Percentiles rank a stretch among this genome's conserved stretches.
Evolutionary conservation across 176 grass and related monocot genomes (phyloP).

Genomic region (Aegilops bicornis): DNA sequence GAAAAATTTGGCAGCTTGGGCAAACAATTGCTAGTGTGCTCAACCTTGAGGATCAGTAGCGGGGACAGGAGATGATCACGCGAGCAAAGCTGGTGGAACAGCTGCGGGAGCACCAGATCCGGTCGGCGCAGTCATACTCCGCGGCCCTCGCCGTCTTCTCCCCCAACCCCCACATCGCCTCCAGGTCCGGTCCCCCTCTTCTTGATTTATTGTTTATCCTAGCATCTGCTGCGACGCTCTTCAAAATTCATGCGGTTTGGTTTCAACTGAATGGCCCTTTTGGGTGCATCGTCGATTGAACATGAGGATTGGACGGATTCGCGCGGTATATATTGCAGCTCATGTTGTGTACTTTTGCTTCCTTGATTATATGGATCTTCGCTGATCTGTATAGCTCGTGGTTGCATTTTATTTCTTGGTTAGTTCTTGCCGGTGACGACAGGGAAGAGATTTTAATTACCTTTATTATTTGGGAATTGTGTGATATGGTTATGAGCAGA

Average conservation of each 20-base stretch:
- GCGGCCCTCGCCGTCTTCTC: conserved; percentile 61
- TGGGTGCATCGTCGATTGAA: conserved; percentile 12
- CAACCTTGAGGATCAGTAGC: conserved; percentile 9
- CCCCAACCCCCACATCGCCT: conserved; percentile 74
- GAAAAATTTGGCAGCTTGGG: not conserved
- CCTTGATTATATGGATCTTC: conserved; percentile 12
- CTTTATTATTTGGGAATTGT: not conserved
- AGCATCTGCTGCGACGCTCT: not conserved
- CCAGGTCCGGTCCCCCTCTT: conserved; percentile 49
- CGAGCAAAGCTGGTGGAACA: conserved; percentile 91
- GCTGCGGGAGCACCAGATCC: conserved; percentile 89
- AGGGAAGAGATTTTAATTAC: not conserved
- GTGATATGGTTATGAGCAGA: not conserved
- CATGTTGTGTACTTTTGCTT: not conserved
- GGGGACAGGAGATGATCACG: conserved; percentile 75
- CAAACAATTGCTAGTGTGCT: not conserved
- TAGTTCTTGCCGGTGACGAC: not conserved
- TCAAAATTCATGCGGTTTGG: conserved; percentile 5
- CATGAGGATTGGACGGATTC: conserved; percentile 33
- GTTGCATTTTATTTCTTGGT: not conserved
- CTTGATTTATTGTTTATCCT: conserved; percentile 4
- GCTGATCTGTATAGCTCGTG: not conserved
- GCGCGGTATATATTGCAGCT: not conserved
- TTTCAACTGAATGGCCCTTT: not conserved
- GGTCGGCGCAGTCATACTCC: conserved; percentile 75